Percentiles rank a stretch among this genome's conserved stretches.
These are phyloP conservation scores for Boletus reticuloceps DNA, from an alignment of 768 basidiomycete genomes.

Conservation along the genomic window DNA sequence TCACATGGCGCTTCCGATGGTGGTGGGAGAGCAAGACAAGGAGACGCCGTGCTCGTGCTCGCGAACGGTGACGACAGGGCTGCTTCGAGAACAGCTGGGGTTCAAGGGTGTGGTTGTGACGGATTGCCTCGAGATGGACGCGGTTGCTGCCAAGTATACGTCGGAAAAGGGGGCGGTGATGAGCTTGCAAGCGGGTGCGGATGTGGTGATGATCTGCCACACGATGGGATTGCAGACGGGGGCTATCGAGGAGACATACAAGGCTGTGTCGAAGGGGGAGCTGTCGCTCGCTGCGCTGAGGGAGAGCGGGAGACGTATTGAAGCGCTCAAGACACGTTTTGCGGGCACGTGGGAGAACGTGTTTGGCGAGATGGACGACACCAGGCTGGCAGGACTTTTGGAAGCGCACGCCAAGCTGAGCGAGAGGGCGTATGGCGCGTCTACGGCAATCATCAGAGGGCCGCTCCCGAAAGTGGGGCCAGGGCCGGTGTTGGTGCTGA, in stretches of 20 bases:
- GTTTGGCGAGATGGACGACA: conserved; percentile 27
- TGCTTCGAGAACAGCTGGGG: conserved; percentile 50
- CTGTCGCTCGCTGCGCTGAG: conserved; percentile 39
- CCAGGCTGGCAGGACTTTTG: conserved; percentile 31
- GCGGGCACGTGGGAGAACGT: conserved; percentile 46
- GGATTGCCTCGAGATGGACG: conserved; percentile 78
- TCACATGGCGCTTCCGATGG: conserved; percentile 64
- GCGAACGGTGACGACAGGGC: conserved; percentile 44
- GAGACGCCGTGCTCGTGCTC: conserved; percentile 63
- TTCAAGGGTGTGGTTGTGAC: conserved; percentile 66
- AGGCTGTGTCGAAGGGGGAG: conserved; percentile 45
- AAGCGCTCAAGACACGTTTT: conserved; percentile 49
- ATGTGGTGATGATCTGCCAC: conserved; percentile 77
- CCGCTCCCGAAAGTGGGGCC: conserved; percentile 32
- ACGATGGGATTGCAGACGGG: conserved; percentile 50
- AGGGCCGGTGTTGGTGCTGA: conserved; percentile 44
- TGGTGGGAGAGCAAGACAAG: conserved; percentile 41
- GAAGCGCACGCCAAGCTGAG: conserved; percentile 42
- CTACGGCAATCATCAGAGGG: conserved; percentile 48
- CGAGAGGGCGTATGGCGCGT: conserved; percentile 43
- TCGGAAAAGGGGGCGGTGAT: conserved; percentile 46
- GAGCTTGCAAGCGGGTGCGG: conserved; percentile 61
- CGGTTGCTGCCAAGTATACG: conserved; percentile 47
- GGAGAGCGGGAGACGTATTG: conserved; percentile 46
- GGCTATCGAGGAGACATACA: conserved; percentile 51